Base-by-base conservation (phyloP, 345 rosid species). In the Populus simonii region DNA sequence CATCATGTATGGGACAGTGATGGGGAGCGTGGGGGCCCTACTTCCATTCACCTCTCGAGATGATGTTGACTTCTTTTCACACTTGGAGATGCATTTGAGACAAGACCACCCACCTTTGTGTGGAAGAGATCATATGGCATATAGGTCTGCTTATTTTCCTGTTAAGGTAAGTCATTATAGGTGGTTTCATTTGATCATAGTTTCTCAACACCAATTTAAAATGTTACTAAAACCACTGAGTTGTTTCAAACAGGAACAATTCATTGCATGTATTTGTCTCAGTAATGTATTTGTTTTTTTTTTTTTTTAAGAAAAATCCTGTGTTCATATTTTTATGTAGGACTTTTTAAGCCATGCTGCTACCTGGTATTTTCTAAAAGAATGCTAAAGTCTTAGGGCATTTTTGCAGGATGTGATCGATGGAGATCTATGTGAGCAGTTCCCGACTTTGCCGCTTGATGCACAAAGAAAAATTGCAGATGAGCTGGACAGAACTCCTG, bases 41-140 rank as follows among this genome's bases (percentile, higher is more conserved):
- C 98, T 90, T 68, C 96, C 98, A 13, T 96, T 93, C 85, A 90
- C 94, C 20, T 96, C 98, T 20, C 88, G 97, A 65, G 98, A 96
- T 82, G 98, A 96, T 67, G 98, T 93, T 1, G 98, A 96, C 83
- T 96, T 96, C 86, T 96, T 96, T 83, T 92, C 97, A 29, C 98
- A 96, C 87, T 83, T 93, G 80, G 99, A 93, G 92, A 96, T 96
- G 99, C 94, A 93, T 83, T 76, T 96, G 94, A 91, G 97, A 85
- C 98, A 96, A 85, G 97, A 92, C 70, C 81, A 91, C 87, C 99
- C 99, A n/a, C 99, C 99, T 27, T 86, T 96, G 84, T 93, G 97
- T 61, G 94, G 97, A 47, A 83, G 93, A 80, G 93, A 89, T 84
- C 96, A 90, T 81, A 92, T 93, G 94, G 94, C 96, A 70, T 93